Base-by-base conservation (phyloP, 2,329 filamentous ascomycete genomes). In the Setomelanomma holmii region DNA sequence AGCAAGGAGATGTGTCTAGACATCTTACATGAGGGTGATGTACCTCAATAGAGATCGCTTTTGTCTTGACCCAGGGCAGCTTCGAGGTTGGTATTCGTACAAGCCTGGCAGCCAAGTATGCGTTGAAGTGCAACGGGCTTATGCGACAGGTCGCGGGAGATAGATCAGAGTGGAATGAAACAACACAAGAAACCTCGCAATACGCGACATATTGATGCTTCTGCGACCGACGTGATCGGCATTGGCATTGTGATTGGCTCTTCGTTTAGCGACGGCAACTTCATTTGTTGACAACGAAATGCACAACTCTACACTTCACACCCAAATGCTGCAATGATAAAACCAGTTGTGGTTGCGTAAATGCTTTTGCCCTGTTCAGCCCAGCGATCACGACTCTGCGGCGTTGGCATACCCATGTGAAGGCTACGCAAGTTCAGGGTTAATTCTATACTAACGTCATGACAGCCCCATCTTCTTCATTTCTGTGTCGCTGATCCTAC, bases 1-100 rank as follows among this genome's bases (percentile, higher is more conserved):
- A 53, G 60, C 58, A 54, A 50, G n/a, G 43, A 53, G 38, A 45
- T 45, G 40, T 43, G 56, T 51, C 53, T 58, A 58, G 53, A 61
- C 45, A 45, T 51, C 20, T 34, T 14, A 50, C 45, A 39, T 51
- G 46, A 52, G 48, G 51, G 51, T 41, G 23, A 49, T 53, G 51
- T 40, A 14, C 21, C 17, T 40, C 38, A 22, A 16, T 16, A 36
- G 7, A 36, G 34, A 10, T 17, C 16, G 14, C 34, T 36, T 8
- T 10, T 36, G 16, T 10, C 2, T 16, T 36, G 12, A 30, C 12
- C 12, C 24, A 30, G 6, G 24, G n/a, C n/a, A n/a, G n/a, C n/a
- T n/a, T n/a, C n/a, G n/a, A n/a, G n/a, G n/a, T n/a, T n/a, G n/a
- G 14, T 30, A 14, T 30, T 30, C 14, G 27, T 30, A 30, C 27